Evolutionary conservation across 1,284 basidiomycete genomes (phyloP), one percentile per base, ranked within the genome.

Genomic region (Cryptococcus sp.): DNA sequence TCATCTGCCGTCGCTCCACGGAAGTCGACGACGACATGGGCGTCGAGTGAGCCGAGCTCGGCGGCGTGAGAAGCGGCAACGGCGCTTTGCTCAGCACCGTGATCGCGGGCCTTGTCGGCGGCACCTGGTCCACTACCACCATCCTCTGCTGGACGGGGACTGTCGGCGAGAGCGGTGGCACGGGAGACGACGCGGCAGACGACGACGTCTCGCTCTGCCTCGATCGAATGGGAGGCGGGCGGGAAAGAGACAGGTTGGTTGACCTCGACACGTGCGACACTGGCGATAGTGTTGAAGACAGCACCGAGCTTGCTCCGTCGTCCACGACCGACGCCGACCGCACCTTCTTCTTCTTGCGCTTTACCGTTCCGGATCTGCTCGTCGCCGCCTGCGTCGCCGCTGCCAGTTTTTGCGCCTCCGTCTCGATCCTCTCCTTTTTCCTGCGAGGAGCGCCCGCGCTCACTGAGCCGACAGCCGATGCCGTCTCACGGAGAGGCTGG

Each of bases 271-370:
- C 18, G 16, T 33, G 12, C 15, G 35, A 49, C 7, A 18, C 18
- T n/a, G 47, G 12, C 15, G 35, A 37, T 9, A 20, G 18, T 21
- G 56, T 53, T 3, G 63, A 56, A 4, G 61, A 59, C 15, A 55
- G 6, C 43, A 47, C 33, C 2, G 61, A 60, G 39, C 44, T 51
- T 35, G 50, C 40, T 33, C 52, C 56, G 21, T 56, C 50, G 23
- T 57, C 48, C 23, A 39, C 40, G 12, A 50, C 18, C 23, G 35
- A 36, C 1, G 53, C 7, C 28, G 28, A 33, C 5, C 28, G 28
- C 28, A 33, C 28, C 46, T 57, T 63, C 60, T 71, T 69, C 58
- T 71, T 69, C 58, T 69, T 68, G 59, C 58, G 57, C 56, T 60
- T 66, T 33, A 64, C 54, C 9, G 60, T 61, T 8, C 45, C 39